A percentile compares a stretch with the other conserved stretches of the same genome.
These are phyloP conservation scores for Solanum arcanum DNA, from an alignment of 257 asterid genomes.

Conservation along the genomic window DNA sequence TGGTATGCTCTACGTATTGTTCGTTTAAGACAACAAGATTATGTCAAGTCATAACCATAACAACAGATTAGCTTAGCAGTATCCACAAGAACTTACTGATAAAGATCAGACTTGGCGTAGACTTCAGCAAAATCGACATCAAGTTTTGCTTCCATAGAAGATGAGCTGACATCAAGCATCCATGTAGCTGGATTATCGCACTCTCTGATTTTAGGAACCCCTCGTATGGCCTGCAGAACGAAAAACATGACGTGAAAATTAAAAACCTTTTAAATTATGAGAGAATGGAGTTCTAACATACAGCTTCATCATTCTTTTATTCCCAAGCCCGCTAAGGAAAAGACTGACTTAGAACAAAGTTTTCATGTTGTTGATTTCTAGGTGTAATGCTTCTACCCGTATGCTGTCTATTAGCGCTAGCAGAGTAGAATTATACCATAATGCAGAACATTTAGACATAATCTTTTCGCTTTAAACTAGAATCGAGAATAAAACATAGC, in stretches of 20 bases:
- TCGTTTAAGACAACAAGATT: not conserved
- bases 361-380: not conserved
- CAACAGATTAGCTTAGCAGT: not conserved
- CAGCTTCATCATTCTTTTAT: not conserved
- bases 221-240: conserved; percentile 37
- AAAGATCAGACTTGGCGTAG: conserved; percentile 48
- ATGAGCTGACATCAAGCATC: conserved; percentile 71
- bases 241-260: not conserved
- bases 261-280: not conserved
- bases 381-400: not conserved
- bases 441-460: not conserved
- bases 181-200: conserved; percentile 87
- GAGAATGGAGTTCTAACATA: not conserved
- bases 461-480: not conserved
- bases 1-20: not conserved
- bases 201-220: conserved; percentile 57
- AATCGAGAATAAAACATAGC: not conserved
- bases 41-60: not conserved
- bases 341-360: not conserved
- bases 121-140: conserved; percentile 61
- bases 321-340: not conserved
- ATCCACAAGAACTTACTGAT: conserved; percentile 20
- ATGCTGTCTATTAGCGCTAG: not conserved
- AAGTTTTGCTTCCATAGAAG: conserved; percentile 50
- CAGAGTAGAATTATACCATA: not conserved